Evolutionary conservation across 164 flowering plant genomes (phyloP), one percentile per base, ranked within the genome.

Genomic region (Santalum album): DNA sequence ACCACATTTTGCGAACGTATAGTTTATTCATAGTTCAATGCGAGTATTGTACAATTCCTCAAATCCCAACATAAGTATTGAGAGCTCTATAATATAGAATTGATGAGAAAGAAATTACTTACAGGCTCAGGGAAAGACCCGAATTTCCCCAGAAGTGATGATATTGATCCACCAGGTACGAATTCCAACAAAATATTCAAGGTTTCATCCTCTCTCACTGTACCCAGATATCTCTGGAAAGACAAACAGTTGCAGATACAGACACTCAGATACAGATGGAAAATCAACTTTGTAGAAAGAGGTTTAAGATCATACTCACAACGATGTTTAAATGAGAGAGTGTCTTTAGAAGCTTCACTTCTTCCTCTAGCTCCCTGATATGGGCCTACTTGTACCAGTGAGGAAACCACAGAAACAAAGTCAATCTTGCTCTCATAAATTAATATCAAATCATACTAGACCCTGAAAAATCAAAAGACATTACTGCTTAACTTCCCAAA

Each of bases 131-230:
- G 97, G 58, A 94, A 94, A 36, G 99, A 72, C 21, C 96, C 99
- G 65, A 94, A 87, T 61, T 94, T 94, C 46, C 90, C 97, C 60
- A 94, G 66, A 56, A 94, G 92, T 18, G 99, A 94, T 4, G 95
- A 78, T 34, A 94, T 94, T 22, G 97, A 90, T 63, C 99, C 99
- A 59, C 99, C 99, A n/a, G 99, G 89, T 42, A 94, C 97, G 73
- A 94, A 90, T 60, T 94, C 99, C 63, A 94, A 65, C 53, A 94
- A 64, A 59, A 94, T 94, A 68, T 94, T 90, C 36, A 94, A 66
- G 3, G 84, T 71, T 22, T 79, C 92, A 18, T 85, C 92, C 75
- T 94, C 99, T 65, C 92, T 82, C 29, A 74, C 88, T 50, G 97
- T 92, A 43, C 99, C 99, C 65, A 92, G 65, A 53, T 92, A 92